Percentiles rank a stretch among this genome's conserved stretches.
Conservation (phyloP, 73 alveolate species). For the Paramecium tetraurelia region DNA sequence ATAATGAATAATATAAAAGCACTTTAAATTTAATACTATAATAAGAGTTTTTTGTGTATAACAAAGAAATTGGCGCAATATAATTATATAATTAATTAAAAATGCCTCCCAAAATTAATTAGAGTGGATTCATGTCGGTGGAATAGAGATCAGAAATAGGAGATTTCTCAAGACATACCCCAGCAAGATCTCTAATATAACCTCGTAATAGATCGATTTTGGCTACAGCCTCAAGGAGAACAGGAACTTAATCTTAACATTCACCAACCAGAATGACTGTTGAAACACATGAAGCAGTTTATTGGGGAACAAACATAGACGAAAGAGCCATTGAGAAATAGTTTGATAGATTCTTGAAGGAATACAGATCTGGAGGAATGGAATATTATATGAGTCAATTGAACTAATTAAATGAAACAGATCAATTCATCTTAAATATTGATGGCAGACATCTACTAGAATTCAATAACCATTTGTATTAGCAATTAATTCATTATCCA, state of each 20-base stretch:
- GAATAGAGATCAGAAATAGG: slow-evolving; percentile 25
- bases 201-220: background rate
- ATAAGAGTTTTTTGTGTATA: background rate
- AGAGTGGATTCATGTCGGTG: background rate
- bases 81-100: background rate
- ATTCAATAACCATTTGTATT: slow-evolving; percentile 77
- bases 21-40: background rate
- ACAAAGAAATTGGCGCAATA: slow-evolving; percentile 23
- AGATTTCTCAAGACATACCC: slow-evolving; percentile 18
- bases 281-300: slow-evolving; percentile 63
- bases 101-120: slow-evolving; percentile 15
- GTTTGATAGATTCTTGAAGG: slow-evolving; percentile 78
- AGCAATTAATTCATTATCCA: slow-evolving; percentile 90
- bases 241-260: slow-evolving; percentile 25
- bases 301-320: slow-evolving; percentile 95
- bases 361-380: slow-evolving; percentile 59
- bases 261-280: background rate
- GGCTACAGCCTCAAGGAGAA: background rate
- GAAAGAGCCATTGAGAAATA: slow-evolving; percentile 77
- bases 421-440: slow-evolving; percentile 74
- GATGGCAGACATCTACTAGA: slow-evolving; percentile 89
- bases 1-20: background rate
- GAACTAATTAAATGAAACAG: slow-evolving; percentile 77
- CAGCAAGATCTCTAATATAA: background rate
- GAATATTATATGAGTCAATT: slow-evolving; percentile 75